These are phyloP conservation scores for Apiotrichum mycotoxinovorans DNA, from an alignment of 1,284 basidiomycete genomes.

Conservation along the genomic window DNA sequence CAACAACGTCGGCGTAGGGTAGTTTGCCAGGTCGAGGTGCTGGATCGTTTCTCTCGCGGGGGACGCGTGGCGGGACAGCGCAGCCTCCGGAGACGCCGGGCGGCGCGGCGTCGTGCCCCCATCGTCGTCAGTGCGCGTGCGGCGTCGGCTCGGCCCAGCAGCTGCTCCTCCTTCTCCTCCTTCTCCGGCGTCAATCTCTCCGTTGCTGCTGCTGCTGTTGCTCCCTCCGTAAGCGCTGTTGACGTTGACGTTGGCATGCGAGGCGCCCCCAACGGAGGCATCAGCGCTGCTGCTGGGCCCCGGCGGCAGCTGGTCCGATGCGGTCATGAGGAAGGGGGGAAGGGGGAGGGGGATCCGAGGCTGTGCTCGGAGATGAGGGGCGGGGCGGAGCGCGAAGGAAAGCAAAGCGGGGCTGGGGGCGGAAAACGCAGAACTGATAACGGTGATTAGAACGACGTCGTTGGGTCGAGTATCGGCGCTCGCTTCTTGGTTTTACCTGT, in stretches of 20 bases:
- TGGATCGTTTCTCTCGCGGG: slow-evolving; percentile 16
- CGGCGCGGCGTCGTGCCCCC: slow-evolving; percentile 5
- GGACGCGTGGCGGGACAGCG: slow-evolving; percentile 16
- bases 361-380: background rate
- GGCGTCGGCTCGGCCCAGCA: slow-evolving; percentile 19
- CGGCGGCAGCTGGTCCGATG: background rate
- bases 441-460: too few species aligned
- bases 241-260: background rate
- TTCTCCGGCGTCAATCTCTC: background rate
- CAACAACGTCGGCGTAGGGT: slow-evolving; percentile 64
- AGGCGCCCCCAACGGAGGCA: background rate
- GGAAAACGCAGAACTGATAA: too few species aligned
- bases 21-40: slow-evolving; percentile 57
- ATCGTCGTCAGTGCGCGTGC: background rate
- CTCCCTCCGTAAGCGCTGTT: background rate
- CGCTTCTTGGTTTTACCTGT: too few species aligned
- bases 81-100: slow-evolving; percentile 22
- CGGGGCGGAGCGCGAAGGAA: too few species aligned
- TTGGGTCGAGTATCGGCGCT: too few species aligned
- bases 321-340: slow-evolving; percentile 1
- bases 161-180: too few species aligned
- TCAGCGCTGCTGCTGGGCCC: background rate
- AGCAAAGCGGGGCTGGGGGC: too few species aligned
- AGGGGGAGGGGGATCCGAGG: slow-evolving; percentile 1
- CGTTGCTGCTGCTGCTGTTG: background rate